Conservation (phyloP, 1,139 yeast species). For the Nakaseomyces bracarensis region DNA sequence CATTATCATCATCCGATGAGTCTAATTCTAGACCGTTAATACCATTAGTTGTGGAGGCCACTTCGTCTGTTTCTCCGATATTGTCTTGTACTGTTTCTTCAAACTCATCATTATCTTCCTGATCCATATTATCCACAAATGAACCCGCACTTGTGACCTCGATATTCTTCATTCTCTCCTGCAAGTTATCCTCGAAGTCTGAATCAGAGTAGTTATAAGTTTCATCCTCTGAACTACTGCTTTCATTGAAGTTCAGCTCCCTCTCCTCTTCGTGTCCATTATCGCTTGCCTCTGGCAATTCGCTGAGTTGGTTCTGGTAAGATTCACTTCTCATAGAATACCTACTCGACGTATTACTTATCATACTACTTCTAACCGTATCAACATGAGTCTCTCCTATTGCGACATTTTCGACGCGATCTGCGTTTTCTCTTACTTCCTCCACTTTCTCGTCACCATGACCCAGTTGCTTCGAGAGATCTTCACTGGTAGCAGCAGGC, state of each 20-base stretch:
- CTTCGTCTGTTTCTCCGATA: slow-evolving; percentile 9
- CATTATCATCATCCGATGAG: slow-evolving; percentile 8
- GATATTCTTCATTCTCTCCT: slow-evolving; percentile 24
- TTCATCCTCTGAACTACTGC: slow-evolving; percentile 10
- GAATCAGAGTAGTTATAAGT: slow-evolving; percentile 31
- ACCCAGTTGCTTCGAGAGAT: background rate
- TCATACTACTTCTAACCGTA: slow-evolving; percentile 5
- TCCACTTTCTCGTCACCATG: background rate
- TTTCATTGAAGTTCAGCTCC: background rate
- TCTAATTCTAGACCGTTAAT: background rate
- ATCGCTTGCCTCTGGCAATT: slow-evolving; percentile 1
- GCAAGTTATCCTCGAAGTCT: slow-evolving; percentile 31
- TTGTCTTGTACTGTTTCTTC: slow-evolving; percentile 8
- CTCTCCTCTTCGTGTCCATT: slow-evolving; percentile 6
- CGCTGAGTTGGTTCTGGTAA: background rate
- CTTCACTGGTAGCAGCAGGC: slow-evolving; percentile 9
- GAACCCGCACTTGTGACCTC: slow-evolving; percentile 9
- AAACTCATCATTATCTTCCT: slow-evolving; percentile 9
- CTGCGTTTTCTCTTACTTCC: background rate
- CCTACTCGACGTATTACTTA: slow-evolving; percentile 8
- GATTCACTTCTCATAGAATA: slow-evolving; percentile 7
- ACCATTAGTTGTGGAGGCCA: background rate
- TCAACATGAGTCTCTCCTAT: background rate
- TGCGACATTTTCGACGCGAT: background rate
- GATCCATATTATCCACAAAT: slow-evolving; percentile 10